Base-by-base conservation (phyloP, 371 early-diverging fungal genomes). In the Mortierella sp. region DNA sequence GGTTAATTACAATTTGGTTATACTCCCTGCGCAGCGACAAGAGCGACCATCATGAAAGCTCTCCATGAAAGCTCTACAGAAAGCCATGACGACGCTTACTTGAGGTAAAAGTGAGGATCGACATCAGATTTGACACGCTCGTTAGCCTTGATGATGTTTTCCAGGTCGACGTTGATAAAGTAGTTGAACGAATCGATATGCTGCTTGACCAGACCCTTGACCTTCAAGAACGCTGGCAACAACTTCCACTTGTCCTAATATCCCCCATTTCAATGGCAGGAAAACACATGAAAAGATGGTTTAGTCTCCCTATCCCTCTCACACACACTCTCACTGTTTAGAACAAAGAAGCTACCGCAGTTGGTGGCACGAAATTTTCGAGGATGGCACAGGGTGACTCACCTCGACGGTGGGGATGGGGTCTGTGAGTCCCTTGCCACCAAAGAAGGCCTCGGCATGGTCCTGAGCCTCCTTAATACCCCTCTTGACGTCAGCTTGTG, bases 171-270 rank as follows among this genome's bases (percentile, higher is more conserved):
- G 81, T 98, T 95, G 83, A 99, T 92, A 91, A 99, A 99, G 89
- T 99, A 99, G 92, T 99, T 98, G 92, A 98, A 99, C 0, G 99
- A 99, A 88, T 99, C 99, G 77, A 99, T 95, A 88, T 99, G 99
- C 89, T 99, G 99, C 89, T 99, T 98, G 76, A 99, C 97, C 49
- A 99, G 95, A 81, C 99, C 99, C 87, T 99, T 99, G 63, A 99
- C 97, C 88, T 97, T 96, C 49, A 99, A 91, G 89, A 99, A 99
- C 0, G 98, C 97, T 12, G 99, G 99, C 49, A 99, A 90, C n/a
- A 99, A 92, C 81, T 97, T 94, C 99, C 99, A 98, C 89, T 99
- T 99, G 88, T 99, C 99, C 96, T 98, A 81, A 49, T 51, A 18
- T 51, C 14, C 14, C 14, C 48, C 51, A 6, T 51, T 60, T n/a